Conservation (phyloP, 768 basidiomycete genomes). For the Tulasnella sp. region DNA sequence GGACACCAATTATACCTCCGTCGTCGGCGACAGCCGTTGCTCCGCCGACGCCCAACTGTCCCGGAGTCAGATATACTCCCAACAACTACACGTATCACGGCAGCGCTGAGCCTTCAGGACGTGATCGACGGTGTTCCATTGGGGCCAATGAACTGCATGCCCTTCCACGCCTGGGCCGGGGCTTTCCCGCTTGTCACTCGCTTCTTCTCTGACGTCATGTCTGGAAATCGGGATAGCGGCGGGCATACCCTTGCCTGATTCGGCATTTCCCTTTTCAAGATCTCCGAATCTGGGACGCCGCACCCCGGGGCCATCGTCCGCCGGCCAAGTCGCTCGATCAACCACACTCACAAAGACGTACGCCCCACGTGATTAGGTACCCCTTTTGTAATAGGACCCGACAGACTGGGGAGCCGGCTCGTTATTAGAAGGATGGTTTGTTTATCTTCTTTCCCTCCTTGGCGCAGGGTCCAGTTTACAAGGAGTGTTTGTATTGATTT, state of each 20-base stretch:
- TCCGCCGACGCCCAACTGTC: neutral
- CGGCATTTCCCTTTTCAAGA: neutral
- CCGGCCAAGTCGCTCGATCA: neutral
- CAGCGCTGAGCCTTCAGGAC: no score
- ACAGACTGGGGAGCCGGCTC: neutral
- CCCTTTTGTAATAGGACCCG: neutral
- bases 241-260: neutral
- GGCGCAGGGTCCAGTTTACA: neutral
- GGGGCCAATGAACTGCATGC: neutral
- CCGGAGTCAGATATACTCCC: neutral
- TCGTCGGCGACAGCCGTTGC: neutral
- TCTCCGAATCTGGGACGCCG: constrained; percentile 5
- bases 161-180: no score
- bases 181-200: no score
- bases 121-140: neutral
- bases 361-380: neutral
- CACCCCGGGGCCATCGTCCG: neutral
- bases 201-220: neutral
- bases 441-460: neutral
- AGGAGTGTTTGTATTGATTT: neutral
- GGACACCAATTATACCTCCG: neutral
- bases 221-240: neutral
- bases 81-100: neutral
- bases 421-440: neutral
- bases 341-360: neutral